Percentiles rank a stretch among this genome's conserved stretches.
phyloP scores from a whole-genome alignment of 352 stramenopile species.

The Hyaloperonospora brassicae region DNA sequence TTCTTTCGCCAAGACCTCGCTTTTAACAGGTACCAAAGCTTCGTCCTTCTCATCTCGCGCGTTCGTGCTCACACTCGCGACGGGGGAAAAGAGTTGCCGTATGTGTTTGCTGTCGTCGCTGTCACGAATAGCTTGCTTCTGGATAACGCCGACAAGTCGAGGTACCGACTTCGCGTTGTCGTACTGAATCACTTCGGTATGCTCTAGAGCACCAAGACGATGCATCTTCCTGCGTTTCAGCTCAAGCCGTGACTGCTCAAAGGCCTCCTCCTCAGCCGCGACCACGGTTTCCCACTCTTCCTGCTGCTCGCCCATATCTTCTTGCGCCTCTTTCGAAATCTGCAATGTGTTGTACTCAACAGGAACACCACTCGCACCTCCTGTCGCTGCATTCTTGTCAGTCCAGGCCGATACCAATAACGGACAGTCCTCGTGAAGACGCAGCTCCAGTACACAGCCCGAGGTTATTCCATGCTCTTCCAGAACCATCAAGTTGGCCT shows the following conservation, averaged over 20 bases:
- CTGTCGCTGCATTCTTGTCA: constrained; percentile 35
- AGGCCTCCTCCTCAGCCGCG: constrained; percentile 46
- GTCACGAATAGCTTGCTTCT: constrained; percentile 23
- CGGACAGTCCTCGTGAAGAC: constrained; percentile 69
- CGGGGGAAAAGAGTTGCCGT: constrained; percentile 11
- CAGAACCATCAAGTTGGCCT: constrained; percentile 62
- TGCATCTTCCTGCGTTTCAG: constrained; percentile 52
- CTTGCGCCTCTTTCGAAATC: constrained; percentile 75
- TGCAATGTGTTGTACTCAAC: constrained; percentile 74
- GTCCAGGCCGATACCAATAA: constrained; percentile 62
- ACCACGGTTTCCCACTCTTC: constrained; percentile 60
- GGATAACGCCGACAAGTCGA: constrained; percentile 50
- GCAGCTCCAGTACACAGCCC: constrained; percentile 57
- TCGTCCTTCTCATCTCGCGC: constrained; percentile 7
- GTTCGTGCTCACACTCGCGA: neutral
- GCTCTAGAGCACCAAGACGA: constrained; percentile 38
- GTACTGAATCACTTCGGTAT: constrained; percentile 60
- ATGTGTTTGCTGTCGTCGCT: constrained; percentile 7
- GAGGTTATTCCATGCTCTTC: constrained; percentile 64
- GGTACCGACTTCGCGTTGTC: constrained; percentile 31
- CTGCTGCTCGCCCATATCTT: constrained; percentile 64
- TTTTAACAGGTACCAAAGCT: constrained; percentile 19
- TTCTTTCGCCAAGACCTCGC: constrained; percentile 27
- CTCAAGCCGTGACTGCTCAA: constrained; percentile 37
- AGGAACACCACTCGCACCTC: constrained; percentile 13